phyloP scores from a whole-genome alignment of 352 stramenopile species.

The Bremia lactucae region DNA sequence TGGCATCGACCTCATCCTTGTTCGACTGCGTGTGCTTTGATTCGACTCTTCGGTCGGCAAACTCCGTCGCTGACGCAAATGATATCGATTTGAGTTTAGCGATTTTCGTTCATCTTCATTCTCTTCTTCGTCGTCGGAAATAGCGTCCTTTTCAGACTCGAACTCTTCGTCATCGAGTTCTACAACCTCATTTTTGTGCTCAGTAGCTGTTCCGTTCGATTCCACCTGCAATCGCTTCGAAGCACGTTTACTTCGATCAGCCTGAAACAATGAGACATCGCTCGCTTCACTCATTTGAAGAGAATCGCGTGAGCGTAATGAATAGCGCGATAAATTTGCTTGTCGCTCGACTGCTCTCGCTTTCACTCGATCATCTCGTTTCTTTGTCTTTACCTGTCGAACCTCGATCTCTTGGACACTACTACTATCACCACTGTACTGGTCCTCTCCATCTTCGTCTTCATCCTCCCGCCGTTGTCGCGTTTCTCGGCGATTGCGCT shows the following conservation, averaged over 20 bases:
- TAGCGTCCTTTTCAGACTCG: slow-evolving; percentile 23
- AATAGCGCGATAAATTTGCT: slow-evolving; percentile 36
- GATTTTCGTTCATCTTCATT: slow-evolving; percentile 20
- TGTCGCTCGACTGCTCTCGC: slow-evolving; percentile 12
- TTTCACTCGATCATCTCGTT: slow-evolving; percentile 24
- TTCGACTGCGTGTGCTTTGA: slow-evolving; percentile 18
- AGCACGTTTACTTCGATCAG: neutral
- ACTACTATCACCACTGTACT: slow-evolving; percentile 35
- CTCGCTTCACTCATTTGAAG: slow-evolving; percentile 17
- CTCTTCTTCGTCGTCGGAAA: slow-evolving; percentile 20
- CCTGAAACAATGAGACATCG: slow-evolving; percentile 5
- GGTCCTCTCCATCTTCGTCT: slow-evolving; percentile 22
- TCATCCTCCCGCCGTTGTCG: slow-evolving; percentile 19
- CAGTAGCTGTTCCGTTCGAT: slow-evolving; percentile 9
- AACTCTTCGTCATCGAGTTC: slow-evolving; percentile 19
- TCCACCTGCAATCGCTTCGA: slow-evolving; percentile 22
- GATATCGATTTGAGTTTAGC: slow-evolving; percentile 31
- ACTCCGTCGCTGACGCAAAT: slow-evolving; percentile 24
- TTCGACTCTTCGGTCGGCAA: slow-evolving; percentile 3
- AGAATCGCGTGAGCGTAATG: slow-evolving; percentile 42
- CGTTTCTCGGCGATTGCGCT: slow-evolving; percentile 6
- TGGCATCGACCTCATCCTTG: slow-evolving; percentile 9
- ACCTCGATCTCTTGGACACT: slow-evolving; percentile 58
- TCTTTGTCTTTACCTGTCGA: slow-evolving; percentile 33
- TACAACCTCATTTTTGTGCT: slow-evolving; percentile 6